These are phyloP conservation scores for Ophiostoma ulmi DNA, from an alignment of 2,329 filamentous ascomycete species.

Conservation along the genomic window DNA sequence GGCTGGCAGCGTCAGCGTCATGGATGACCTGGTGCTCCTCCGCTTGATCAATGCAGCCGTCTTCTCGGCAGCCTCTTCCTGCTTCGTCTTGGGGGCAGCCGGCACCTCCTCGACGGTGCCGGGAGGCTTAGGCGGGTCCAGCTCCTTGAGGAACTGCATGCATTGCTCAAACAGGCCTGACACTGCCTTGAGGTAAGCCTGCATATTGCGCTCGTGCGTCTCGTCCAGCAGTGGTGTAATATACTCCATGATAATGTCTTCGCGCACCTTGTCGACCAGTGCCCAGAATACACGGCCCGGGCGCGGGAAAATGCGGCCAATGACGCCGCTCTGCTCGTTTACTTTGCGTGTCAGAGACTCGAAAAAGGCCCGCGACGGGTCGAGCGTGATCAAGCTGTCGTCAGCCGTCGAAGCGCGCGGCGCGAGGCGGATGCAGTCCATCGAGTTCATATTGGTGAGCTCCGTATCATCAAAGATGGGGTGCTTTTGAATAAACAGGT, in stretches of 20 bases:
- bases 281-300: conserved; percentile 65
- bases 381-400: conserved; percentile 64
- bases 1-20: neutral
- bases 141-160: conserved; percentile 66
- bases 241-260: conserved; percentile 83
- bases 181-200: conserved; percentile 77
- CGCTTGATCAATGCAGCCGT: conserved; percentile 13
- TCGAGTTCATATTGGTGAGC: conserved; percentile 60
- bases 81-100: neutral
- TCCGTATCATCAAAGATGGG: conserved; percentile 72
- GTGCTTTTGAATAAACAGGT: conserved; percentile 85
- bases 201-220: conserved; percentile 67
- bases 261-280: conserved; percentile 75
- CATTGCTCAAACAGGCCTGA: conserved; percentile 85
- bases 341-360: conserved; percentile 66
- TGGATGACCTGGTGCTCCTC: conserved; percentile 3
- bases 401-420: neutral
- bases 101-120: conserved; percentile 13
- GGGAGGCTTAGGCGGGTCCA: conserved; percentile 61
- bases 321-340: conserved; percentile 74
- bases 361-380: conserved; percentile 79
- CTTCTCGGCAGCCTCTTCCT: conserved; percentile 16
- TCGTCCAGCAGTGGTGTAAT: conserved; percentile 81
- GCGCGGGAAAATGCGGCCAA: conserved; percentile 76
- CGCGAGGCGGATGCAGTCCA: conserved; percentile 61